Percentiles rank a stretch among this genome's conserved stretches.
Evolutionary conservation across 495 filamentous ascomycete species (phyloP).

Genomic region (Lasiosphaeria miniovina): DNA sequence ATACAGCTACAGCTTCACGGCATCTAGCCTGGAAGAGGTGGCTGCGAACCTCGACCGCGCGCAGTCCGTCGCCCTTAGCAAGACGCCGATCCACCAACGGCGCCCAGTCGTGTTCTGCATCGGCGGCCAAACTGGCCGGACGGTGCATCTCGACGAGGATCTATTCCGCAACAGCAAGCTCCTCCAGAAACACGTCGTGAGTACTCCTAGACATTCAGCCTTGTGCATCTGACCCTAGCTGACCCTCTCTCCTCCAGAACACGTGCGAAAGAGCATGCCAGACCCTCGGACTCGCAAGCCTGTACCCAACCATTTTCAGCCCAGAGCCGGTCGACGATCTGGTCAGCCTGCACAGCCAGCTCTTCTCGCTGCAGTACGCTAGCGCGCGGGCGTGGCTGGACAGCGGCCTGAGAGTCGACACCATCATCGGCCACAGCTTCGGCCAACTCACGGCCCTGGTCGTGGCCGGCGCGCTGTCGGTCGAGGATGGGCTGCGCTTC

Average conservation of each 20-base stretch:
- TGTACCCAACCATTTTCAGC: conserved; percentile 50
- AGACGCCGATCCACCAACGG: too few species aligned
- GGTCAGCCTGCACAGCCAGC: conserved; percentile 43
- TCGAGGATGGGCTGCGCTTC: conserved; percentile 33
- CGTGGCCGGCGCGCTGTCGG: conserved; percentile 24
- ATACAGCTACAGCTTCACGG: too few species aligned
- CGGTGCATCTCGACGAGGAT: background rate
- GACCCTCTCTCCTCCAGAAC: conserved; percentile 12
- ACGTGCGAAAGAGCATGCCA: conserved; percentile 29
- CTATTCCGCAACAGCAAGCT: background rate
- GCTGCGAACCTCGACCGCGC: too few species aligned
- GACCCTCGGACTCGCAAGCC: conserved; percentile 30
- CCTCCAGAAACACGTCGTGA: conserved; percentile 10
- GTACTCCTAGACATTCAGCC: conserved; percentile 19
- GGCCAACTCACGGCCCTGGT: conserved; percentile 22
- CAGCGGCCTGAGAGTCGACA: conserved; percentile 26
- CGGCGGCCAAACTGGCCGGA: background rate
- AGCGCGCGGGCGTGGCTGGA: conserved; percentile 49
- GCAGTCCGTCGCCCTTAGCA: too few species aligned
- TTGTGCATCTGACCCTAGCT: too few species aligned
- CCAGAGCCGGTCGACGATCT: conserved; percentile 34
- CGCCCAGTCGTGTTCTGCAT: background rate
- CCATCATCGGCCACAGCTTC: background rate
- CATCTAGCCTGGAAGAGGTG: too few species aligned
- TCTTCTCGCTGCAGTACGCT: conserved; percentile 50